Conservation (phyloP, 768 basidiomycete species). For the Suillus placidus region DNA sequence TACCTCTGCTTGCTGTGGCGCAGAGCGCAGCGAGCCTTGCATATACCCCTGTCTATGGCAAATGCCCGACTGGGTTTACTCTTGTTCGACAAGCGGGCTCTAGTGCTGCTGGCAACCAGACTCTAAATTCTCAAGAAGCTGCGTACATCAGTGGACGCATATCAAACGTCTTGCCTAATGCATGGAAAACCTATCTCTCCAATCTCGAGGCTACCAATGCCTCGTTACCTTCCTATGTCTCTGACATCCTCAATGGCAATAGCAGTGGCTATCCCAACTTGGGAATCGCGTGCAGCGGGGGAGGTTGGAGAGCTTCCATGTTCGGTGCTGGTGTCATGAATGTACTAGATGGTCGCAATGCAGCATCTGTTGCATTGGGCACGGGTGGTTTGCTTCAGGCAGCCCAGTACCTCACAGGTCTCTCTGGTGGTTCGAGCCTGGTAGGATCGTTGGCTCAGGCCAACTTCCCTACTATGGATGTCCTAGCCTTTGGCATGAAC, state of each 20-base stretch:
- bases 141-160: slow-evolving; percentile 34
- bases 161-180: slow-evolving; percentile 32
- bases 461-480: slow-evolving; percentile 29
- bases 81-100: slow-evolving; percentile 12
- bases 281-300: slow-evolving; percentile 42
- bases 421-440: slow-evolving; percentile 31
- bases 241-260: slow-evolving; percentile 24
- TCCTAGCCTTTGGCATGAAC: slow-evolving; percentile 24
- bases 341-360: slow-evolving; percentile 36
- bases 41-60: slow-evolving; percentile 12
- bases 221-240: slow-evolving; percentile 32
- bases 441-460: slow-evolving; percentile 31
- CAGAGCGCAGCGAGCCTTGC: slow-evolving; percentile 12
- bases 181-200: slow-evolving; percentile 38
- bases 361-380: slow-evolving; percentile 29
- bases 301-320: slow-evolving; percentile 44
- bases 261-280: slow-evolving; percentile 10
- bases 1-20: slow-evolving; percentile 1
- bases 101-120: slow-evolving; percentile 21
- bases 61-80: slow-evolving; percentile 10
- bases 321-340: slow-evolving; percentile 37
- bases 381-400: slow-evolving; percentile 40
- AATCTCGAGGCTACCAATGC: slow-evolving; percentile 29
- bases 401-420: slow-evolving; percentile 41
- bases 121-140: slow-evolving; percentile 33